Evolutionary conservation across 2,329 filamentous ascomycete genomes (phyloP).

Genomic region (Hysterium pulicare): DNA sequence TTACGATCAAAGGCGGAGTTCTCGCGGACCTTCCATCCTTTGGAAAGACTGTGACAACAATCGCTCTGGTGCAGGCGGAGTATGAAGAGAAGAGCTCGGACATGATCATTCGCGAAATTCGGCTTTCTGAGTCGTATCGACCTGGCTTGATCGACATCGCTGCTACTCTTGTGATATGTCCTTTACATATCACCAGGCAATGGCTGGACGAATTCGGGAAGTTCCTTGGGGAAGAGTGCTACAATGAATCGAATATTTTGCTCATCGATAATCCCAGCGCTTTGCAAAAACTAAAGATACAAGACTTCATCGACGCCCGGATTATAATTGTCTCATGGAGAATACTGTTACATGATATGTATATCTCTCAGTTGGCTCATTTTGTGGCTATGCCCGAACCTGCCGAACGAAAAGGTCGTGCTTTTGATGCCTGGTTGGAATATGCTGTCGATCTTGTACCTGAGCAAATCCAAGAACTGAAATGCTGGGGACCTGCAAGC

Average conservation of each 20-base stretch:
- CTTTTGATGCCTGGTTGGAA: conserved; percentile 54
- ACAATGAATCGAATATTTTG: conserved; percentile 41
- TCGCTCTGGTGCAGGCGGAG: conserved; percentile 54
- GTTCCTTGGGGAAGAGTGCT: conserved; percentile 41
- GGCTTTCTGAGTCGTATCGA: neutral
- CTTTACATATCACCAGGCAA: conserved; percentile 53
- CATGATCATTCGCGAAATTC: conserved; percentile 14
- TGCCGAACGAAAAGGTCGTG: conserved; percentile 39
- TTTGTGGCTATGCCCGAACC: conserved; percentile 48
- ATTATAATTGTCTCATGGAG: conserved; percentile 56
- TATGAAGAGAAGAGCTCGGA: conserved; percentile 20
- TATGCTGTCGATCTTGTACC: conserved; percentile 43
- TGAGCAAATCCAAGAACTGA: conserved; percentile 38
- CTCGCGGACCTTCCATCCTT: conserved; percentile 64
- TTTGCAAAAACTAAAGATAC: conserved; percentile 43
- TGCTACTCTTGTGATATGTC: conserved; percentile 60
- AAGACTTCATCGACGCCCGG: conserved; percentile 46
- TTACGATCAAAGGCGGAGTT: conserved; percentile 55
- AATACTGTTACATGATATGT: conserved; percentile 47
- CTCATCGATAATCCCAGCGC: conserved; percentile 39
- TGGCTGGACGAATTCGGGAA: conserved; percentile 56
- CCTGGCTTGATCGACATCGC: conserved; percentile 43
- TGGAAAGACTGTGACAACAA: conserved; percentile 61
- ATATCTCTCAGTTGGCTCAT: conserved; percentile 49
- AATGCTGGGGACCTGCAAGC: conserved; percentile 22